These are phyloP conservation scores for Fusarium sp. DNA, from an alignment of 2,329 filamentous ascomycete genomes.

Conservation along the genomic window DNA sequence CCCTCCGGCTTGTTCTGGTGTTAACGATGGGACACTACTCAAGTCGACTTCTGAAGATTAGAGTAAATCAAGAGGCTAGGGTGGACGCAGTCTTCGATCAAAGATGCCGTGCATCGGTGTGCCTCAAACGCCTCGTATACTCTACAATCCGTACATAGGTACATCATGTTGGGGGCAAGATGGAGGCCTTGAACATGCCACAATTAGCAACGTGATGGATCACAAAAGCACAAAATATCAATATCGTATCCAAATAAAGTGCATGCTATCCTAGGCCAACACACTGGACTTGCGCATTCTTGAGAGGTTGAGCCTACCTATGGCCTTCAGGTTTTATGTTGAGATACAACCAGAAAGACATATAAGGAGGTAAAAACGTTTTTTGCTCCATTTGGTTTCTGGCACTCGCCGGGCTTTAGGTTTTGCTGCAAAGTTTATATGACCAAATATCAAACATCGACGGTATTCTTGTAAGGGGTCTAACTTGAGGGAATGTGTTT, in stretches of 20 bases:
- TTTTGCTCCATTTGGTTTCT: constrained; percentile 4
- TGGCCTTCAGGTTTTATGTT: background rate
- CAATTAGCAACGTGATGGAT: constrained; percentile 19
- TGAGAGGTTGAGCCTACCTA: background rate
- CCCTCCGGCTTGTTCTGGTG: background rate
- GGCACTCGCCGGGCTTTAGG: constrained; percentile 1
- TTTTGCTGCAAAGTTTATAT: background rate
- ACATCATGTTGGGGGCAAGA: constrained; percentile 2
- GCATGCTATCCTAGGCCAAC: background rate
- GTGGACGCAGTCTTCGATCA: background rate
- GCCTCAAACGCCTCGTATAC: constrained; percentile 11
- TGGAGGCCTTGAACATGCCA: constrained; percentile 20
- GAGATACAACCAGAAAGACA: background rate
- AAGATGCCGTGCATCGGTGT: constrained; percentile 14
- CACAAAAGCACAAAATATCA: constrained; percentile 5
- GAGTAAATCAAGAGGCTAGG: background rate
- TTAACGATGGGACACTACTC: background rate
- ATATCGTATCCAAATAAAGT: constrained; percentile 37
- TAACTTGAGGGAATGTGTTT: no score
- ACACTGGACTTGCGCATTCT: background rate
- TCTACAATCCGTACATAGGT: background rate
- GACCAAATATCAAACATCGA: background rate
- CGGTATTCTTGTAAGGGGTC: background rate
- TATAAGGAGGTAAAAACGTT: constrained; percentile 9
- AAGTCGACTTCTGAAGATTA: background rate